Base-by-base conservation (phyloP, 1,284 basidiomycete genomes). In the Caloboletus firmus region DNA sequence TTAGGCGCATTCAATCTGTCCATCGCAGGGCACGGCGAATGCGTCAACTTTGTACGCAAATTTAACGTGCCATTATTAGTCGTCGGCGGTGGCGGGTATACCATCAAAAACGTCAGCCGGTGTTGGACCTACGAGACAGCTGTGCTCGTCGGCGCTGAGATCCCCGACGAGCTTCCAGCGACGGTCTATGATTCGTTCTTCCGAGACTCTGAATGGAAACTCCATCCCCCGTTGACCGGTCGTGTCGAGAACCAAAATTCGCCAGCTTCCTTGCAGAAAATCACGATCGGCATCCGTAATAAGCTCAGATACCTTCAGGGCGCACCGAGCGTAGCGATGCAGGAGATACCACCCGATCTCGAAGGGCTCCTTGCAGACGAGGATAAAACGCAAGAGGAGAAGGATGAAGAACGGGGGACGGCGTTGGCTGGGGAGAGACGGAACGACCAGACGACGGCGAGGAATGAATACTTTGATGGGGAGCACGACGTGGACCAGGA, bases 71-170 rank as follows among this genome's bases (percentile, higher is more conserved):
- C 96, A 0, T 76, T 98, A 6, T 79, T 99, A 17, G 90, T 97
- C 8, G 72, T 99, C 2, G 96, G 96, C 18, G 96, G 96, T 1
- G 96, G 96, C 1, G 96, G 96, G 0, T 99, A 99, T 70, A 95
- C 91, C 2, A 91, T 95, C 64, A 92, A 93, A 68, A 97, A 96
- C 63, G 96, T 99, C 52, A 92, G 92, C 41, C 84, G 96, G n/a
- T 98, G 96, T 69, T 99, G 96, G 96, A 90, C 96, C 11, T 98
- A 98, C 76, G 96, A 99, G 73, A 99, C 97, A 0, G 88, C 93
- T 6, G 90, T 99, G 0, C 81, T 95, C n/a, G 87, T 95, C 26
- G 91, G 93, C 17, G 85, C 89, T 1, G 76, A 82, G 17, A 83
- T 99, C 13, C 87, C 94, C 0, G 89, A 96, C 71, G 85, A 89